These are phyloP conservation scores for Clavariopsis aquatica DNA, from an alignment of 495 filamentous ascomycete species.

Conservation along the genomic window DNA sequence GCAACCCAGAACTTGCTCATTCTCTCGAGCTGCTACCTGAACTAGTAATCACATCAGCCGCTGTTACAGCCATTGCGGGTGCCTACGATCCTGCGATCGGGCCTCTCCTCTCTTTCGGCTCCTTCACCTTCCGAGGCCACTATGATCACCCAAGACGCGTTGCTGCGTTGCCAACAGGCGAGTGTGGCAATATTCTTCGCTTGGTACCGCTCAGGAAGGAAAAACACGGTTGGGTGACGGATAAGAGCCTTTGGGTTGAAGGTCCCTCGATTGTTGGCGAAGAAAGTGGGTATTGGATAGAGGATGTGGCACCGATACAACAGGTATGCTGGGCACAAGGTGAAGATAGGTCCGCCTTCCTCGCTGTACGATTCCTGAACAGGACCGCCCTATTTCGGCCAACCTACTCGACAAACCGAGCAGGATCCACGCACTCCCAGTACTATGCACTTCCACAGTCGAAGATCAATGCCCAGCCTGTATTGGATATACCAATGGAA, in stretches of 20 bases:
- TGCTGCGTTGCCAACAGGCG: slow-evolving; percentile 54
- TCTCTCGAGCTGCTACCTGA: slow-evolving; percentile 31
- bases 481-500: slow-evolving; percentile 56
- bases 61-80: slow-evolving; percentile 24
- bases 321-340: slow-evolving; percentile 61
- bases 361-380: slow-evolving; percentile 39
- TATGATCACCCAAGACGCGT: slow-evolving; percentile 38
- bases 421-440: background rate
- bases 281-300: slow-evolving; percentile 58
- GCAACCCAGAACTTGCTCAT: slow-evolving; percentile 39
- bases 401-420: background rate
- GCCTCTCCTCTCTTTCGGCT: slow-evolving; percentile 42
- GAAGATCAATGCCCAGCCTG: slow-evolving; percentile 61
- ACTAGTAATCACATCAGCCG: slow-evolving; percentile 38
- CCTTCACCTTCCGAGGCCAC: slow-evolving; percentile 28
- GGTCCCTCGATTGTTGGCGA: slow-evolving; percentile 39
- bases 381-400: slow-evolving; percentile 42
- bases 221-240: slow-evolving; percentile 51
- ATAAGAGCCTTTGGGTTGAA: slow-evolving; percentile 45
- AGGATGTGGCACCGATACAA: slow-evolving; percentile 60
- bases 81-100: slow-evolving; percentile 41
- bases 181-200: slow-evolving; percentile 55
- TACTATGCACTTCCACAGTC: slow-evolving; percentile 45
- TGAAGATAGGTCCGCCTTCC: slow-evolving; percentile 29
- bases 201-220: slow-evolving; percentile 49